Percentiles rank a stretch among this genome's conserved stretches.
Evolutionary conservation across 75 land plant species (phyloP).

Genomic region (Selaginella tamariscina): DNA sequence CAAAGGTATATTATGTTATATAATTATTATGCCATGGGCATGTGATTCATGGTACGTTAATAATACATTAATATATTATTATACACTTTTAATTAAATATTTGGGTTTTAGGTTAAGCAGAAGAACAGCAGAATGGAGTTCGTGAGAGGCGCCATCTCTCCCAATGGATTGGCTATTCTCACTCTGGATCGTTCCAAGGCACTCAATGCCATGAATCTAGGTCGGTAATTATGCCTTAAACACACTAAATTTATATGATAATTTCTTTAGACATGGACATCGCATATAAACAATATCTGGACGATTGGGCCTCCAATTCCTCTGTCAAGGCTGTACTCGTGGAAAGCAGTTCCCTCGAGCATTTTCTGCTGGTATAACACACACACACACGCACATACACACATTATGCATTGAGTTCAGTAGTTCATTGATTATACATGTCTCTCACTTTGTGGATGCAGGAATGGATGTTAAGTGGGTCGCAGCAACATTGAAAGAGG

Average conservation of each 20-base stretch:
- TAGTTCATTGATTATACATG: neutral
- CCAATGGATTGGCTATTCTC: conserved; percentile 71
- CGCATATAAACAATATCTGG: conserved; percentile 54
- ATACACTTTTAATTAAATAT: too few relatives aligned
- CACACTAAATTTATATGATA: neutral
- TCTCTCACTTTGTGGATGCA: conserved; percentile 32
- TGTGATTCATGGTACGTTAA: too few relatives aligned
- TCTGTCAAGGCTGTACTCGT: conserved; percentile 67
- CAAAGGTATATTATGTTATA: too few relatives aligned
- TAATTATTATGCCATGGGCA: too few relatives aligned
- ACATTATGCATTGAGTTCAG: conserved; percentile 1
- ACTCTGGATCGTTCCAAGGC: conserved; percentile 89
- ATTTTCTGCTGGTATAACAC: conserved; percentile 64
- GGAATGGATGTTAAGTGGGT: conserved; percentile 97
- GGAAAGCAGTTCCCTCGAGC: conserved; percentile 88
- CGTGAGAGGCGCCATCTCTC: conserved; percentile 50
- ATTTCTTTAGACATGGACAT: conserved; percentile 61
- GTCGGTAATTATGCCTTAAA: conserved; percentile 16
- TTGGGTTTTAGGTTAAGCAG: too few relatives aligned
- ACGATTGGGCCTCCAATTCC: conserved; percentile 60
- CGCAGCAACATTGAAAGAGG: conserved; percentile 75
- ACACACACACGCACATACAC: too few relatives aligned
- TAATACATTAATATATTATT: too few relatives aligned
- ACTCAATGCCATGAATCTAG: conserved; percentile 88
- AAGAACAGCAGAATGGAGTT: too few relatives aligned